These are phyloP conservation scores for Cicer bijugum DNA, from an alignment of 306 rosid genomes.

Conservation along the genomic window DNA sequence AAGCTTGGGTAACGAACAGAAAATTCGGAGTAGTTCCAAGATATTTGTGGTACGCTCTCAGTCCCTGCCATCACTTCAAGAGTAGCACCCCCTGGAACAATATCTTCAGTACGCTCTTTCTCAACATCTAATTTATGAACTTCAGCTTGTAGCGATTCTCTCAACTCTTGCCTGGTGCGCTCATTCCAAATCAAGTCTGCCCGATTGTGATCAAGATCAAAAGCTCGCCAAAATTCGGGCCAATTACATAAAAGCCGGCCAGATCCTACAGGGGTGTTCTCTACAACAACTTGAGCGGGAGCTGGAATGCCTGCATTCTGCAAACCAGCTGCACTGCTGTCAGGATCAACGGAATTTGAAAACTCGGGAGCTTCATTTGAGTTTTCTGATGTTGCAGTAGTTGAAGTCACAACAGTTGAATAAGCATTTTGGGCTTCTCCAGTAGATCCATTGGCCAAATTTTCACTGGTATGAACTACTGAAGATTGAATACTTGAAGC, in stretches of 20 bases:
- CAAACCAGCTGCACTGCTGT: slow-evolving; percentile 54
- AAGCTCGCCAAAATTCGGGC: slow-evolving; percentile 99
- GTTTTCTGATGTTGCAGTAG: slow-evolving; percentile 53
- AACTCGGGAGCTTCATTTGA: slow-evolving; percentile 55
- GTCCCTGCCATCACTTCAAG: slow-evolving; percentile 62
- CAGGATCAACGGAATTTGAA: slow-evolving; percentile 61
- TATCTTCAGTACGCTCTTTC: slow-evolving; percentile 98
- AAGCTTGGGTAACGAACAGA: slow-evolving; percentile 89
- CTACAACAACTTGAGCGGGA: slow-evolving; percentile 99
- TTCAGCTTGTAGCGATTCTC: slow-evolving; percentile 94
- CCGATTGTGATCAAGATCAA: slow-evolving; percentile 97
- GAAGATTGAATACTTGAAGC: slow-evolving; percentile 63
- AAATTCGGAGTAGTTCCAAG: slow-evolving; percentile 98
- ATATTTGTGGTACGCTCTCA: slow-evolving; percentile 80
- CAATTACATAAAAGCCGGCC: slow-evolving; percentile 95
- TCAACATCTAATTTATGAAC: slow-evolving; percentile 97
- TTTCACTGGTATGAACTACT: slow-evolving; percentile 61
- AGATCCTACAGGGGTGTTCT: slow-evolving; percentile 95
- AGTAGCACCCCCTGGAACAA: slow-evolving; percentile 78
- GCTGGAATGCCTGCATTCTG: slow-evolving; percentile 83
- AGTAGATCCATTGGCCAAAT: slow-evolving; percentile 52
- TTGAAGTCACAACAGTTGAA: slow-evolving; percentile 50
- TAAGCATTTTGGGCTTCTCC: slow-evolving; percentile 60
- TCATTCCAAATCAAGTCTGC: slow-evolving; percentile 99
- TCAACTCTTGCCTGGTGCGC: slow-evolving; percentile 96